Evolutionary conservation across 257 asterid genomes (phyloP), one percentile per base, ranked within the genome.

Genomic region (Nicotiana otophora): DNA sequence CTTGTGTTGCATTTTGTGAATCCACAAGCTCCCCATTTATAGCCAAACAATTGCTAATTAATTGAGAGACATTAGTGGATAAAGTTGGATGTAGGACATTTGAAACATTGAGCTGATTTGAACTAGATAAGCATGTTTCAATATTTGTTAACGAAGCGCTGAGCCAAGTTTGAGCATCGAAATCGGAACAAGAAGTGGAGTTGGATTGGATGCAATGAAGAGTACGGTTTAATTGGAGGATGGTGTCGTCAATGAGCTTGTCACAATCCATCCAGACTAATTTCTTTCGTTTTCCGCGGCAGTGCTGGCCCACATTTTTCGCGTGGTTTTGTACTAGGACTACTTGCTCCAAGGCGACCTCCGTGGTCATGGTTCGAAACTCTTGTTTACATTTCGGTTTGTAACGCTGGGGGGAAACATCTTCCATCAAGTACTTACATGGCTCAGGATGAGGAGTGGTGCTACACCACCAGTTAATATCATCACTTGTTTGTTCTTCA

Each of bases 161-260:
- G 48, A 94, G 94, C 98, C 98, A 94, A 26, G 97, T 94, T 53
- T 93, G 98, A 2, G 87, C 87, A 83, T 94, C 95, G 17, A 76
- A 81, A 19, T 77, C 88, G 1, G 85, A 39, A 61, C 83, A 66
- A 0, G 70, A 61, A 19, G 80, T 88, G 0, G 85, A 76, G 85
- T 94, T 87, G 4, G 83, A 66, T 57, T 0, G 68, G 26, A 83
- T 83, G 80, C 86, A 84, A 19, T 84, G 63, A 1, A 93, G 79
- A 4, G 94, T 87, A 28, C 78, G 74, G 84, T 88, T 90, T 6
- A 95, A 80, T 83, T 92, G 96, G 62, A 75, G 80, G 39, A 95
- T 63, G 0, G 97, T 87, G 69, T 85, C 75, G 4, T 86, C 89
- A 12, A 93, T 85, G 57, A 95, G 96, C 7, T 86, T 81, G 68